These are phyloP conservation scores for Pneumocystis jirovecii DNA, from an alignment of 1,139 yeast genomes.

Conservation along the genomic window DNA sequence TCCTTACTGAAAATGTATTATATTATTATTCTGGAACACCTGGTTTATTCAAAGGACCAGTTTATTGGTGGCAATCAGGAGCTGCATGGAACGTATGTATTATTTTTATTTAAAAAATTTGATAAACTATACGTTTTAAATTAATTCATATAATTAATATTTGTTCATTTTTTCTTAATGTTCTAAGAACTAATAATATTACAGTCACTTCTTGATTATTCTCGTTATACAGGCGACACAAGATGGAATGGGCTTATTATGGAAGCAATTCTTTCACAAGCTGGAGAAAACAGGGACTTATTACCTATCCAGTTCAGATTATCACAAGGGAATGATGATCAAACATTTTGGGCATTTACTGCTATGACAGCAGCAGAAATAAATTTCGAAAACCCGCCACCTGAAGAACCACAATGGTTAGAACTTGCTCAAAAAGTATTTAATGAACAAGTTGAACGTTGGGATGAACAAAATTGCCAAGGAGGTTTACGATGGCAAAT, in stretches of 20 bases:
- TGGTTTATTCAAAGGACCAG: slow-evolving; percentile 63
- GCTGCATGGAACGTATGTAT: slow-evolving; percentile 41
- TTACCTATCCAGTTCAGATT: slow-evolving; percentile 62
- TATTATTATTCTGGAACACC: slow-evolving; percentile 26
- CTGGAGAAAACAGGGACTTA: slow-evolving; percentile 51
- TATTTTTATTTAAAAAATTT: not conserved
- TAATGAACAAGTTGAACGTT: slow-evolving; percentile 57
- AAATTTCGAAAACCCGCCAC: slow-evolving; percentile 52
- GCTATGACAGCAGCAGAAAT: slow-evolving; percentile 73
- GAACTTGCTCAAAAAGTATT: slow-evolving; percentile 60
- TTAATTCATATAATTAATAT: not conserved
- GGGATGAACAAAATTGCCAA: slow-evolving; percentile 50
- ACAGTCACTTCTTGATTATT: slow-evolving; percentile 46
- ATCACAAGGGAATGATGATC: slow-evolving; percentile 85
- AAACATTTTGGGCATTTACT: slow-evolving; percentile 79
- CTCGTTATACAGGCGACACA: slow-evolving; percentile 46
- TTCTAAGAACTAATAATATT: not conserved
- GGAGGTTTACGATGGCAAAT: slow-evolving; percentile 87
- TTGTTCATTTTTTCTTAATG: not conserved
- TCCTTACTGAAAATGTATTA: not conserved
- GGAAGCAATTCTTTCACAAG: slow-evolving; percentile 47
- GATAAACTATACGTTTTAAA: not conserved
- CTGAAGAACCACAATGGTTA: slow-evolving; percentile 45
- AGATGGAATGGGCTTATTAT: slow-evolving; percentile 42
- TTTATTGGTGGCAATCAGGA: slow-evolving; percentile 94